Base-by-base conservation (phyloP, 2,329 filamentous ascomycete genomes). In the Torrubiellomyces zombiae region DNA sequence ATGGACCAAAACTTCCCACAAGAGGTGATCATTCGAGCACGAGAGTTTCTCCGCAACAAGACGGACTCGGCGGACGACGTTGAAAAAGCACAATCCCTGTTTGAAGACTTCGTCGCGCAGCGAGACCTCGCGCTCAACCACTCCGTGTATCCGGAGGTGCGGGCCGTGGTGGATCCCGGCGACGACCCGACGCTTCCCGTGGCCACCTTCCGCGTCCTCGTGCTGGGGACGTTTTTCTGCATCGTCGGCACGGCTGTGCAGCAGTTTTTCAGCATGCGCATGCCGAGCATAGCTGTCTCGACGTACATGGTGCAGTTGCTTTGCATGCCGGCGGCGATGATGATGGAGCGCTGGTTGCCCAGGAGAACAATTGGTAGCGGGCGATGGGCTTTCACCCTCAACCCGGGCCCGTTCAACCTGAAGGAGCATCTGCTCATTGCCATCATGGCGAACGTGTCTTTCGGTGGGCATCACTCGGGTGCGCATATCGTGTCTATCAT, bases 391-490 rank as follows among this genome's bases (percentile, higher is more conserved):
- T 46, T 18, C 42, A 47, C 7, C 49, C 45, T 63, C 10, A 65
- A 64, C 36, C 59, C 61, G 0, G 59, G 60, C 1, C 54, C 50
- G 1, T 67, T 67, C 42, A 60, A 56, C 33, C 56, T 56, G 38
- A 68, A 67, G 42, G 63, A 67, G 40, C 63, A 67, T 41, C 56
- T 65, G 51, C 44, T 69, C 24, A 62, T 69, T 31, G 56, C 59
- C 16, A 57, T 63, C 38, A 63, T 64, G 56, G 62, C 69, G 20
- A 67, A 68, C 38, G 56, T 55, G 4, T 51, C 52, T 11, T 55
- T 48, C 36, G 50, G 48, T 14, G n/a, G n/a, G n/a, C n/a, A n/a
- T n/a, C n/a, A n/a, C n/a, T n/a, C n/a, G n/a, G 7, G 47, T 64
- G 1, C 60, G 0, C 64, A 64, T 35, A 62, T 60, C 1, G 45